Base-by-base conservation (phyloP, 371 early-diverging fungal genomes). In the Rozella allomycis region DNA sequence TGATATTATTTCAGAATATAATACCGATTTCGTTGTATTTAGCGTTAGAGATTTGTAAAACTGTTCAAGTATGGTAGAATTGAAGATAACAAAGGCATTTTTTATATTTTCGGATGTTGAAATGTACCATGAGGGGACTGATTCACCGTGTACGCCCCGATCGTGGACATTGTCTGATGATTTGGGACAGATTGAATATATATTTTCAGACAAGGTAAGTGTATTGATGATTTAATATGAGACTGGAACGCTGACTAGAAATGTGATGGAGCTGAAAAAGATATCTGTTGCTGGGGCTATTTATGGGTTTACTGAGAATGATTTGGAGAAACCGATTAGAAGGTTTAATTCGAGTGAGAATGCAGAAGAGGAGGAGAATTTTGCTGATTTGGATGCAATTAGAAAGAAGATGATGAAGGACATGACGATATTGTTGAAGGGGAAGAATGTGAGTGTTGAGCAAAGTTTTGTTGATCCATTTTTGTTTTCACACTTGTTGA, bases 201-300 rank as follows among this genome's bases (percentile, higher is more conserved):
- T 96, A 7, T 80, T 93, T 45, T 77, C 80, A 16, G 94, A 96
- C 57, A 96, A 94, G 46, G 25, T 25, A 25, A 11, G 11, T 25
- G 11, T n/a, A 11, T 25, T n/a, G 25, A 11, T 11, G 11, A 25
- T 11, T 11, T 11, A n/a, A n/a, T 25, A 44, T 20, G 25, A 36
- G 56, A 97, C 98, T 21, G 97, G 96, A 7, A 94, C 98, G 2
- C 56, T 97, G 20, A 97, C 98, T n/a, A 69, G 75, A 43, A 97
- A 97, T 50, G 59, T 79, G 39, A 94, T 94, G 96, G 74, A 77
- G 41, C 84, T 90, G 49, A 77, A 78, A 21, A 75, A 73, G 41
- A 85, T 85, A 43, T 72, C 79, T 2, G 74, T 82, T 32, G 76
- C 65, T 11, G 81, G 82, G 25, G 40, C 70, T 21, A 67, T 69